A percentile compares a stretch with the other conserved stretches of the same genome.
Evolutionary conservation across 2,329 filamentous ascomycete species (phyloP).

Genomic region (Paecilomyces dactylethromorphus): DNA sequence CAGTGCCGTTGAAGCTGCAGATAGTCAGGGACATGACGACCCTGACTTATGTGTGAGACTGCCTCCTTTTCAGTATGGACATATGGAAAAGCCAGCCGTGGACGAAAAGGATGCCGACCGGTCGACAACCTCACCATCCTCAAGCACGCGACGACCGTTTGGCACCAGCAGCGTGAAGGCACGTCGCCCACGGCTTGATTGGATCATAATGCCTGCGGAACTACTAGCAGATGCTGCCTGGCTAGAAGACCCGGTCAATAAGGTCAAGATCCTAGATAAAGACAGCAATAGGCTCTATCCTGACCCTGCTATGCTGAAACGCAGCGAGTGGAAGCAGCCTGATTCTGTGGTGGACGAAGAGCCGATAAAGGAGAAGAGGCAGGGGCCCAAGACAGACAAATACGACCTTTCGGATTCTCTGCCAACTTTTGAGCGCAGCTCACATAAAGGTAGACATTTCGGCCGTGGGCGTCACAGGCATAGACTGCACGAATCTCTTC

Average conservation of each 20-base stretch:
- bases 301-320: constrained; percentile 19
- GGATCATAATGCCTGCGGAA: constrained; percentile 76
- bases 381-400: constrained; percentile 12
- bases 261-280: constrained; percentile 71
- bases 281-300: constrained; percentile 64
- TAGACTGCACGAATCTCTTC: constrained; percentile 52
- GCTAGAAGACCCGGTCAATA: constrained; percentile 77
- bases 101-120: constrained; percentile 19
- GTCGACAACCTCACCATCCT: constrained; percentile 26
- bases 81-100: constrained; percentile 9
- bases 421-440: constrained; percentile 33
- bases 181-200: constrained; percentile 72
- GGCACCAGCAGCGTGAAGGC: constrained; percentile 49
- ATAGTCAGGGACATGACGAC: constrained; percentile 37
- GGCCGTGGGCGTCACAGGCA: constrained; percentile 53
- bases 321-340: constrained; percentile 15
- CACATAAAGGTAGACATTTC: constrained; percentile 39
- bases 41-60: constrained; percentile 39
- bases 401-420: constrained; percentile 18
- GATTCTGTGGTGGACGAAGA: neutral
- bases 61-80: constrained; percentile 32
- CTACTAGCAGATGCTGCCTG: constrained; percentile 86
- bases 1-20: constrained; percentile 55
- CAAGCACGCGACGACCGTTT: constrained; percentile 34
- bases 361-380: neutral